Base-by-base conservation (phyloP, 495 filamentous ascomycete genomes). In the Apodospora peruviana region DNA sequence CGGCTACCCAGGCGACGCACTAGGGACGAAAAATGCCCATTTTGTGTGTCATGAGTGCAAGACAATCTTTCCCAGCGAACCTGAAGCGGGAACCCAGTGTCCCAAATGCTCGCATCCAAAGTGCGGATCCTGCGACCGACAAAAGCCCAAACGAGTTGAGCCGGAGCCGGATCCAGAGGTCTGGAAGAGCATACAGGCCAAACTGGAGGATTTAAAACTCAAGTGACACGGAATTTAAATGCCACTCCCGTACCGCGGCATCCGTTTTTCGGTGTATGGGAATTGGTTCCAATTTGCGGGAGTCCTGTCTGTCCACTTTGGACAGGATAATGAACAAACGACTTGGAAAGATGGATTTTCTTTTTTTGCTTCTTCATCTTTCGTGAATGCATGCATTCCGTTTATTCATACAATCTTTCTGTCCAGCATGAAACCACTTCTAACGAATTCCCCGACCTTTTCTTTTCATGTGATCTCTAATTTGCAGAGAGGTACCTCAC, bases 1-100 rank as follows among this genome's bases (percentile, higher is more conserved):
- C 55, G 88, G 86, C 19, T 90, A 88, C 65, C 85, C 88, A 10
- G 85, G 86, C 17, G 87, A 93, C 61, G 69, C 58, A 11, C 69
- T 52, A 64, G 68, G 69, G 68, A 64, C 50, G 55, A 76, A 52
- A 62, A 74, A 50, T 59, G 70, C 59, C 2, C 51, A 82, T 49
- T 85, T 83, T 61, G 68, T 71, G 22, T 91, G 87, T 56, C 80
- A 84, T 57, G 59, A 76, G 22, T 91, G 87, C 70, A 67, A 67
- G 37, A 80, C 71, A 19, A 55, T 71, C 10, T 88, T 77, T 63
- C 55, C 71, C 62, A 16, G 69, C 51, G 29, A 72, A 62, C 49
- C 71, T 47, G 27, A 67, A 29, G 62, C 67, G 11, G 67, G 64
- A n/a, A 54, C 62, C 8, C 57, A 51, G n/a, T 91, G 87, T 59